A percentile compares a stretch with the other conserved stretches of the same genome.
Evolutionary conservation across 176 grass and related monocot species (phyloP).

Genomic region (Bolboschoenus planiculmis): DNA sequence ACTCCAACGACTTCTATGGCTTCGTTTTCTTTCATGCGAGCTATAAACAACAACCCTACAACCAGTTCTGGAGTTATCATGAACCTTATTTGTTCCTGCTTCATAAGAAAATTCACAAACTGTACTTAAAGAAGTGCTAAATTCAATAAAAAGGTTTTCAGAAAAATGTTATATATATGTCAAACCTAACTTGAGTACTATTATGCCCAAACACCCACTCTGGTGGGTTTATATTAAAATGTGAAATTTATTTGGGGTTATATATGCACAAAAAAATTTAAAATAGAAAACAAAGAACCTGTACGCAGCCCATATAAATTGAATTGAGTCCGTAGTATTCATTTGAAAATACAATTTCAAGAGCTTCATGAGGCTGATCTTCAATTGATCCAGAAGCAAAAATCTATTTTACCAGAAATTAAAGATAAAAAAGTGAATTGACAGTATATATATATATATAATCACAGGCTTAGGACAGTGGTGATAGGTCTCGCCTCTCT

Average conservation of each 20-base stretch:
- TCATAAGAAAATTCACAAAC: background rate
- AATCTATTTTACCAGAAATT: background rate
- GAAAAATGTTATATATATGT: too few species aligned
- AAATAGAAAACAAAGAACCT: background rate
- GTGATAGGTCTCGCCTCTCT: too few species aligned
- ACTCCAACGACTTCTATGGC: slow-evolving; percentile 83
- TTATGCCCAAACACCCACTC: too few species aligned
- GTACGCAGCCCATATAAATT: background rate
- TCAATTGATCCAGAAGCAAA: background rate
- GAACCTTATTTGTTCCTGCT: slow-evolving; percentile 73
- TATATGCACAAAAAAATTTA: background rate
- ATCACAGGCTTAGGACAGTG: too few species aligned
- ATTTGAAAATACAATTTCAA: slow-evolving; percentile 7
- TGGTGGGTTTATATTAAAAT: too few species aligned
- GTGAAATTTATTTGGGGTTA: background rate
- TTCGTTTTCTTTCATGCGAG: slow-evolving; percentile 72
- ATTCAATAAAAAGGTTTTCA: background rate
- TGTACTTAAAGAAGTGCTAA: background rate
- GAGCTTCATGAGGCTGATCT: slow-evolving; percentile 11
- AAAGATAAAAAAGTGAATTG: background rate
- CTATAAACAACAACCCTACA: slow-evolving; percentile 65
- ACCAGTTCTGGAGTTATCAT: slow-evolving; percentile 81
- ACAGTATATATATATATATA: too few species aligned
- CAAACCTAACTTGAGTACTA: too few species aligned
- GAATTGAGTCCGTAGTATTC: background rate